Conservation (phyloP, 1,284 basidiomycete species). For the Phaffia rhodozyma region DNA sequence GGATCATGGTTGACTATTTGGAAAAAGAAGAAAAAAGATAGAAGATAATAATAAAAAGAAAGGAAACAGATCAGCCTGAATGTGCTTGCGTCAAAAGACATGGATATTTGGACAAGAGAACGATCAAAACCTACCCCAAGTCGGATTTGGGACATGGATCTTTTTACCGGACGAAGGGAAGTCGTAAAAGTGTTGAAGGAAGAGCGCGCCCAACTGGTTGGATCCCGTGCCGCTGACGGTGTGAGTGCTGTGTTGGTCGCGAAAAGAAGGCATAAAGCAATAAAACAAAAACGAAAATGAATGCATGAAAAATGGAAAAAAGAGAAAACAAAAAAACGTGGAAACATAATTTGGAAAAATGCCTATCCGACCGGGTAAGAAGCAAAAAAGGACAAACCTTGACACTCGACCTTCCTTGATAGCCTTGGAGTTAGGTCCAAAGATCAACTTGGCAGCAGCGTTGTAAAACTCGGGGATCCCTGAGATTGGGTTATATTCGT, state of each 20-base stretch:
- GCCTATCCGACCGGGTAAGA: constrained; percentile 35
- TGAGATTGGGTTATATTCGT: constrained; percentile 87
- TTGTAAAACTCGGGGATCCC: constrained; percentile 69
- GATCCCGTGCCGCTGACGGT: constrained; percentile 72
- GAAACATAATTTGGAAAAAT: constrained; percentile 36
- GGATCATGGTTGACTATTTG: constrained; percentile 70
- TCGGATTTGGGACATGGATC: constrained; percentile 75
- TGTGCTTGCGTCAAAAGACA: constrained; percentile 35
- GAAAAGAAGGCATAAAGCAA: no score
- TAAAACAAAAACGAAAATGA: neutral
- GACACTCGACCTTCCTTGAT: constrained; percentile 55
- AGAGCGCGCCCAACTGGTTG: constrained; percentile 78
- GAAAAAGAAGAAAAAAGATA: constrained; percentile 6
- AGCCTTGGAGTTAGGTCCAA: constrained; percentile 58
- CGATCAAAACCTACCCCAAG: constrained; percentile 54
- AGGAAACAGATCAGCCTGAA: constrained; percentile 60
- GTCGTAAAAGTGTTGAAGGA: constrained; percentile 68
- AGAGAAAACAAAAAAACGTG: neutral
- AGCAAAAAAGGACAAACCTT: constrained; percentile 27
- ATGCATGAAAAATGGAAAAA: neutral
- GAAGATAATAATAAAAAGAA: neutral
- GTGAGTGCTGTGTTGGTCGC: neutral
- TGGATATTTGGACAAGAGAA: constrained; percentile 6
- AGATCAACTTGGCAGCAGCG: constrained; percentile 67
- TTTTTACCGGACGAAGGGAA: constrained; percentile 51